Percentiles rank a stretch among this genome's conserved stretches.
Evolutionary conservation across 257 asterid species (phyloP).

Genomic region (Rubia yunnanensis): DNA sequence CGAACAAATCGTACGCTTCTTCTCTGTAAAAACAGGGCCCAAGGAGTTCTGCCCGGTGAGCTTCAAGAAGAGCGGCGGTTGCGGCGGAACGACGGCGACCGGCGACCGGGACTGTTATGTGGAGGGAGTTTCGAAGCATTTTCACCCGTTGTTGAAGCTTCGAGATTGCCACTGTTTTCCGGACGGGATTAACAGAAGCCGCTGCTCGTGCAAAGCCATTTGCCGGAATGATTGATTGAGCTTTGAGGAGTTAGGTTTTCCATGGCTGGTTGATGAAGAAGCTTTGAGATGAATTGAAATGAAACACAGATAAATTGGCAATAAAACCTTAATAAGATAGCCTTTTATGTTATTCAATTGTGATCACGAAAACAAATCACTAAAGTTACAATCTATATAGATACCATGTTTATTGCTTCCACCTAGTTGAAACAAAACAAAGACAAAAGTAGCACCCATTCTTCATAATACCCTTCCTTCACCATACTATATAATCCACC

Average conservation of each 20-base stretch:
- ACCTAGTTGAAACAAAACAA: no score
- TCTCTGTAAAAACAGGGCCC: neutral
- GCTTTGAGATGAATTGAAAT: no score
- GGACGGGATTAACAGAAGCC: neutral
- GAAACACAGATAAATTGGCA: no score
- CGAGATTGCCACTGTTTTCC: neutral
- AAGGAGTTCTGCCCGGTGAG: neutral
- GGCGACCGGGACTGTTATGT: neutral
- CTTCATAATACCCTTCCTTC: neutral
- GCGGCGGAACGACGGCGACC: neutral
- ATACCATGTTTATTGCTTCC: no score
- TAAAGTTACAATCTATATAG: neutral
- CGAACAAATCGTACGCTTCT: neutral
- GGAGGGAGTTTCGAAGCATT: neutral
- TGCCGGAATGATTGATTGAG: neutral
- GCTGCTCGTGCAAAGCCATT: constrained; percentile 1
- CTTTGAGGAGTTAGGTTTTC: neutral
- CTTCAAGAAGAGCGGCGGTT: neutral
- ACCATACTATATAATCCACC: neutral
- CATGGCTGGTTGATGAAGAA: neutral
- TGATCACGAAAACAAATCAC: neutral
- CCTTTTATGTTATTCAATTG: no score
- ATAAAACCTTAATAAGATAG: no score
- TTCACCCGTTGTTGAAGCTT: neutral
- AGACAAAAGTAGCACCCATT: no score